phyloP scores from a whole-genome alignment of 768 basidiomycete species.

The Tricholomella constricta region DNA sequence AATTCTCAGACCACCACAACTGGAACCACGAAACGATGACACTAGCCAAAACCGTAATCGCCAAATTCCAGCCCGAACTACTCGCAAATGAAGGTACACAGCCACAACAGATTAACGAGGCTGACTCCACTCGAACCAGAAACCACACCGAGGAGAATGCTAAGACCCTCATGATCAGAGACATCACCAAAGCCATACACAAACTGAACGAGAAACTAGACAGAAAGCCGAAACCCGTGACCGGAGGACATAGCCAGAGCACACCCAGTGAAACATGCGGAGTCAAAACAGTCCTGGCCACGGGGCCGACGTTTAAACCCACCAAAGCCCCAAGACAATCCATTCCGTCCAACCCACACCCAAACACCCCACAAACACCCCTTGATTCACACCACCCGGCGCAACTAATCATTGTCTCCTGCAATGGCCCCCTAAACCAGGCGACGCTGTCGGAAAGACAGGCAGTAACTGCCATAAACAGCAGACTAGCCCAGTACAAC shows the following conservation, averaged over 20 bases:
- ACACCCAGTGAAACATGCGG: background rate
- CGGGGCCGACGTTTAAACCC: background rate
- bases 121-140: no score
- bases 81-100: no score
- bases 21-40: no score
- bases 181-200: background rate
- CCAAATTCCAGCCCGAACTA: no score
- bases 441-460: background rate
- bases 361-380: no score
- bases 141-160: no score
- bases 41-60: no score
- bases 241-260: background rate
- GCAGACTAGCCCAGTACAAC: background rate
- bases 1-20: no score
- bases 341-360: no score
- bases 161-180: background rate
- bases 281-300: background rate
- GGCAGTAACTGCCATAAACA: slow-evolving; percentile 5
- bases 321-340: background rate
- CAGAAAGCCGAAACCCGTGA: background rate
- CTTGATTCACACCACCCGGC: no score
- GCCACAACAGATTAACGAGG: no score
- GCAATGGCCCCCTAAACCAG: slow-evolving; percentile 1
- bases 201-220: background rate
- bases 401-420: no score